These are phyloP conservation scores for Lentinula sp. DNA, from an alignment of 768 basidiomycete species.

Conservation along the genomic window DNA sequence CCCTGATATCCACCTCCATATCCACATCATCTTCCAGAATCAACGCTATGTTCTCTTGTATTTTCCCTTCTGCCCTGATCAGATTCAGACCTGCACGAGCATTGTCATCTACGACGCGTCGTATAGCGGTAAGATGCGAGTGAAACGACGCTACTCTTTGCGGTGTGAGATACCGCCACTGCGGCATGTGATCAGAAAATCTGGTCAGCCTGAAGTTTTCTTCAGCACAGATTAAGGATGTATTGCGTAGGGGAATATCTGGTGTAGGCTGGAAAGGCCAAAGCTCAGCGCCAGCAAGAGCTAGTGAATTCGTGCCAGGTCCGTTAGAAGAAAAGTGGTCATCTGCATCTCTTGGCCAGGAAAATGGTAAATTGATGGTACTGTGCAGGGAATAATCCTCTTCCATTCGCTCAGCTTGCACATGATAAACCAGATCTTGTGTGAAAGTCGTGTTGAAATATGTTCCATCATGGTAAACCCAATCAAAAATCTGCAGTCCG, in stretches of 20 bases:
- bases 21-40: slow-evolving; percentile 50
- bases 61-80: neutral
- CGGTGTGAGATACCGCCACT: slow-evolving; percentile 23
- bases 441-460: neutral
- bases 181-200: neutral
- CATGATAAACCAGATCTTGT: neutral
- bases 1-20: slow-evolving; percentile 36
- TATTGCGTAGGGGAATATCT: neutral
- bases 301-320: neutral
- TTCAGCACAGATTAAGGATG: neutral
- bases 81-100: slow-evolving; percentile 4
- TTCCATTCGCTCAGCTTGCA: neutral
- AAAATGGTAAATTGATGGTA: neutral
- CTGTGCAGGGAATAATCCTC: neutral
- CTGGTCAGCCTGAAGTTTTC: slow-evolving; percentile 1
- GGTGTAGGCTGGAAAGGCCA: neutral
- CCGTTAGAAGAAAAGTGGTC: neutral
- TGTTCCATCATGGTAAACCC: slow-evolving; percentile 4
- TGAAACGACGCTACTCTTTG: slow-evolving; percentile 45
- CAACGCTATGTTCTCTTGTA: slow-evolving; percentile 17
- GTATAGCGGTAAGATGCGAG: slow-evolving; percentile 36
- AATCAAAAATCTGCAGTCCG: neutral
- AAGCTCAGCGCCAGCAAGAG: slow-evolving; percentile 4
- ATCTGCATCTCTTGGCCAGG: slow-evolving; percentile 3
- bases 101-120: slow-evolving; percentile 19